Conservation (phyloP, 169 alveolate species). For the Sarcocystis neurona region DNA sequence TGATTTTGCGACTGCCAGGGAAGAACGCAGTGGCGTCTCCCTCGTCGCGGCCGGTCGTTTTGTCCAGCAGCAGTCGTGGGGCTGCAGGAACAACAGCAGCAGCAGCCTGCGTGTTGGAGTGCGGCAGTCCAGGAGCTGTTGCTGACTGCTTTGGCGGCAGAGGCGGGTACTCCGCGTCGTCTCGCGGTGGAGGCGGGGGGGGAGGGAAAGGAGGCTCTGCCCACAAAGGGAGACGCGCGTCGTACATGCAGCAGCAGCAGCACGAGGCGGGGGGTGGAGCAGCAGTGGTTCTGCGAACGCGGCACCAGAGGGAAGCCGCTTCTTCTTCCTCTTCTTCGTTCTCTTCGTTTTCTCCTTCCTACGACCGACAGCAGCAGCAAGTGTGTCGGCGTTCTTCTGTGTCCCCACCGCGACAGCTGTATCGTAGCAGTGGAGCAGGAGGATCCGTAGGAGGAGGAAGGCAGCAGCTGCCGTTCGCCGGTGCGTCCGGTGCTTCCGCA, state of each 20-base stretch:
- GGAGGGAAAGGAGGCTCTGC: not conserved
- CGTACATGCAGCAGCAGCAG: not conserved
- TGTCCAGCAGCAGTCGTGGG: not conserved
- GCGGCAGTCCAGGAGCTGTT: not conserved
- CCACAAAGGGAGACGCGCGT: not conserved
- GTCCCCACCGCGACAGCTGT: too few species aligned
- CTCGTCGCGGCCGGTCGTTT: not conserved
- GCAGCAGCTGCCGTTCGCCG: too few species aligned
- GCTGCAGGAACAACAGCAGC: not conserved
- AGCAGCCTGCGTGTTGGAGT: too few species aligned
- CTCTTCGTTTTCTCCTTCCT: too few species aligned
- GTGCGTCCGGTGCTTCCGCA: too few species aligned
- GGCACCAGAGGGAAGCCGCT: not conserved
- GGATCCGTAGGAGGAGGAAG: too few species aligned
- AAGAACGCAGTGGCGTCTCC: too few species aligned
- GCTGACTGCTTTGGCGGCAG: not conserved
- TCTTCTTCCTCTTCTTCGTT: too few species aligned
- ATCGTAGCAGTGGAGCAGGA: too few species aligned
- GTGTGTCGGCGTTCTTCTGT: too few species aligned
- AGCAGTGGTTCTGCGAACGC: conserved; percentile 20
- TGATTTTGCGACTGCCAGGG: too few species aligned
- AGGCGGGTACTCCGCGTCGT: not conserved
- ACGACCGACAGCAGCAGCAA: too few species aligned
- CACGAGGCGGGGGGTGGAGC: not conserved
- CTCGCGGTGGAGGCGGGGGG: not conserved